Base-by-base conservation (phyloP, 2,329 filamentous ascomycete species). In the Alternaria conjuncta region DNA sequence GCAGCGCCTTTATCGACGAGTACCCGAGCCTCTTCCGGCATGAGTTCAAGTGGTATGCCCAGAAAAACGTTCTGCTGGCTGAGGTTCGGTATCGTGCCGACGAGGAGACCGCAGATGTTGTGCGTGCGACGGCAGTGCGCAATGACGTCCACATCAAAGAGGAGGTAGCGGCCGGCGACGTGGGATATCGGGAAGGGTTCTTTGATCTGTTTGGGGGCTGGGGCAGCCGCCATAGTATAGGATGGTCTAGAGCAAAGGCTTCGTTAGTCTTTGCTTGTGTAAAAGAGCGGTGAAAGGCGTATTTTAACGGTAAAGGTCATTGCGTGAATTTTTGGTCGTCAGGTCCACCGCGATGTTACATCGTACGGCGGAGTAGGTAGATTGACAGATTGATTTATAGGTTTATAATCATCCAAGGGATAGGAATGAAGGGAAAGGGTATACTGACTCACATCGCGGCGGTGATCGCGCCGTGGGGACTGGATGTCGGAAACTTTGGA, bases 21-120 rank as follows among this genome's bases (percentile, higher is more conserved):
- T 57, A 96, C 82, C 67, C 89, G 87, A 5, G 91, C 94, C 83
- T 99, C 96, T 82, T 98, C 96, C 2, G 93, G 90, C 84, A 96
- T 92, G 47, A 99, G 85, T 83, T 97, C 92, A 25, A 98, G 83
- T 3, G 96, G 96, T 54, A 98, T 83, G 49, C 94, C 93, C 62
- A 95, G 87, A 78, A 98, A 98, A 61, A 97, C 87, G 82, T 97
- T 98, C 81, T 99, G 96, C 72, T 96, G 95, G 6, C 94, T 94
- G 61, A 93, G 90, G 81, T 98, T 94, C 2, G 96, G 95, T 28
- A 97, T 89, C 8, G 92, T 94, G 61, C 96, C 96, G 63, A 92
- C 90, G 59, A 97, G 86, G 30, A 96, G 91, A 67, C 94, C 94
- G 75, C 92, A 94, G 73, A 97, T 93, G 78, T 93, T 90, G 82